Base-by-base conservation (phyloP, 805 yeast genomes). In the Ogataea saltuana region DNA sequence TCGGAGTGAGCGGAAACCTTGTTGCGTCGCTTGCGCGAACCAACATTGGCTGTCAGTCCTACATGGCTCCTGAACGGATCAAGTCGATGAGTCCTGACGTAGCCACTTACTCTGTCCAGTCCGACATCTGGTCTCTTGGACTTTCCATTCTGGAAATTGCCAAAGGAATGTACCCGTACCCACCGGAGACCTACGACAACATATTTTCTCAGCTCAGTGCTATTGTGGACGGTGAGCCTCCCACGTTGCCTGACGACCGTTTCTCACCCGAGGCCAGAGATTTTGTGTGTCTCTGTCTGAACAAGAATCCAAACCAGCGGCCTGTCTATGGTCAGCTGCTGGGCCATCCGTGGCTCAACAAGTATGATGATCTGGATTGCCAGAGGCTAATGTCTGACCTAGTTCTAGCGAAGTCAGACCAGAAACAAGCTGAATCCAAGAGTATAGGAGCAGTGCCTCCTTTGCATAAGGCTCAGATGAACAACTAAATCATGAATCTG, bases 61-160 rank as follows among this genome's bases (percentile, higher is more conserved):
- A 91, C 65, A 93, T 93, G 98, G 98, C 98, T 1, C 99, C 99
- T 1, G 99, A 91, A 62, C 77, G 99, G 59, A 93, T 93, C 54
- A 81, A 83, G 58, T 78, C 86, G 0, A 56, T 75, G 48, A 81
- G 70, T 50, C 91, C 89, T 1, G 89, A 85, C 58, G 90, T 81
- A 52, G 72, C 78, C 7, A 80, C 93, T 0, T 91, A 91, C 65
- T 81, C 97, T 1, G 96, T 89, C 3, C 97, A 91, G 59, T 83
- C 95, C 8, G 99, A 91, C 65, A 80, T 91, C 48, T 91, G 99
- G 99, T 88, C 97, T 0, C 67, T 91, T 33, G 99, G 98, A 0
- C 71, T 91, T 44, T 79, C 90, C 15, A 76, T 91, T 16, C 64
- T 93, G 38, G 99, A 93, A 67, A 81, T 88, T 53, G 93, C 97